Conservation (phyloP, 164 flowering plant species). For the Nymphaea colorata region DNA sequence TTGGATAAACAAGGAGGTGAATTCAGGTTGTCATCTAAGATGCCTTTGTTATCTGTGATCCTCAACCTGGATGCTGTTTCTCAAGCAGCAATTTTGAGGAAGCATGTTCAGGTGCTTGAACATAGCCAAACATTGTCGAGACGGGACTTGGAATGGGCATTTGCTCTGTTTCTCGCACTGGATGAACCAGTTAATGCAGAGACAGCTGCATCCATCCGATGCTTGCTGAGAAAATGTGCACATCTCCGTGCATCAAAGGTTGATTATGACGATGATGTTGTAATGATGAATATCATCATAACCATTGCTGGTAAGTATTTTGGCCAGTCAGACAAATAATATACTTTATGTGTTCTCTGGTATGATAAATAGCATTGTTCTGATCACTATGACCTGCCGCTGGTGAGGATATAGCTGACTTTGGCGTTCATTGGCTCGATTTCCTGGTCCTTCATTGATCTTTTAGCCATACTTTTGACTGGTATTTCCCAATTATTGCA, state of each 20-base stretch:
- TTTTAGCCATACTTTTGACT: too few species aligned
- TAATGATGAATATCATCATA: conserved; percentile 65
- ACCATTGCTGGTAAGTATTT: conserved; percentile 64
- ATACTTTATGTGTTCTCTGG: background rate
- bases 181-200: conserved; percentile 76
- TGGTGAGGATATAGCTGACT: background rate
- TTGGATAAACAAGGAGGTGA: background rate
- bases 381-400: background rate
- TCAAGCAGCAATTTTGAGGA: conserved; percentile 46
- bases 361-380: background rate
- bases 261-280: conserved; percentile 58
- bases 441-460: background rate
- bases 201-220: conserved; percentile 50
- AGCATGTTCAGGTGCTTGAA: conserved; percentile 32
- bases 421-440: background rate
- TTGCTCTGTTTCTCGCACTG: conserved; percentile 63
- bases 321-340: conserved; percentile 36
- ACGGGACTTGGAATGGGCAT: conserved; percentile 52
- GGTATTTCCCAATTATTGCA: too few species aligned
- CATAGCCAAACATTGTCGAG: conserved; percentile 19
- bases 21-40: background rate
- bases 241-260: conserved; percentile 47
- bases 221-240: conserved; percentile 74
- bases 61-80: conserved; percentile 52
- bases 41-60: conserved; percentile 28